A percentile compares a stretch with the other conserved stretches of the same genome.
phyloP scores from a whole-genome alignment of 257 asterid genomes.

The Solanum commersonii region DNA sequence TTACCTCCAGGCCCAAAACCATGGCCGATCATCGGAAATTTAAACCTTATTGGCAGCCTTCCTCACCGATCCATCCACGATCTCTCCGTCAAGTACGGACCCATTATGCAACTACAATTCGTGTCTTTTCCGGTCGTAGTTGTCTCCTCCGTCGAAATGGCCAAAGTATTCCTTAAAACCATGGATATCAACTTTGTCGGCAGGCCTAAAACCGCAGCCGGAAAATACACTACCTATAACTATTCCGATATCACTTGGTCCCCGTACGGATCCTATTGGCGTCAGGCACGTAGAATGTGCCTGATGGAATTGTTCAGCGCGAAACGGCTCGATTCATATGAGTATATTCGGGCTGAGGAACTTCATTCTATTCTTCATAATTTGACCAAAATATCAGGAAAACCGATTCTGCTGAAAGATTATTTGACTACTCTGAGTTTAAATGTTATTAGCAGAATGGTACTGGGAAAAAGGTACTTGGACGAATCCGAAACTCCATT shows the following conservation, averaged over 20 bases:
- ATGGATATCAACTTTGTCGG: constrained; percentile 28
- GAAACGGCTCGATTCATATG: constrained; percentile 19
- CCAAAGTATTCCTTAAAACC: constrained; percentile 25
- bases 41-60: constrained; percentile 26
- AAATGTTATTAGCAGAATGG: constrained; percentile 39
- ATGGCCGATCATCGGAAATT: constrained; percentile 39
- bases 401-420: constrained; percentile 16
- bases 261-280: constrained; percentile 38
- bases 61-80: constrained; percentile 31
- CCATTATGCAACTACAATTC: constrained; percentile 26
- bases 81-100: constrained; percentile 25
- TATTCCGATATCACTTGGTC: constrained; percentile 42
- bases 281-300: constrained; percentile 38
- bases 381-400: constrained; percentile 8
- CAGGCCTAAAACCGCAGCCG: constrained; percentile 36
- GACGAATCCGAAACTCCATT: constrained; percentile 5
- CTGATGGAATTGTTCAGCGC: constrained; percentile 24
- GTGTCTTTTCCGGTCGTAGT: constrained; percentile 31
- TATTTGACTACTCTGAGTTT: constrained; percentile 25
- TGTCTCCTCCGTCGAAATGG: constrained; percentile 37
- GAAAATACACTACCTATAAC: constrained; percentile 31
- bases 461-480: constrained; percentile 29
- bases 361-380: constrained; percentile 14
- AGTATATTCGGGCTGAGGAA: constrained; percentile 23
- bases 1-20: constrained; percentile 39